These are phyloP conservation scores for Aureobasidium sp. DNA, from an alignment of 2,329 filamentous ascomycete genomes.

Conservation along the genomic window DNA sequence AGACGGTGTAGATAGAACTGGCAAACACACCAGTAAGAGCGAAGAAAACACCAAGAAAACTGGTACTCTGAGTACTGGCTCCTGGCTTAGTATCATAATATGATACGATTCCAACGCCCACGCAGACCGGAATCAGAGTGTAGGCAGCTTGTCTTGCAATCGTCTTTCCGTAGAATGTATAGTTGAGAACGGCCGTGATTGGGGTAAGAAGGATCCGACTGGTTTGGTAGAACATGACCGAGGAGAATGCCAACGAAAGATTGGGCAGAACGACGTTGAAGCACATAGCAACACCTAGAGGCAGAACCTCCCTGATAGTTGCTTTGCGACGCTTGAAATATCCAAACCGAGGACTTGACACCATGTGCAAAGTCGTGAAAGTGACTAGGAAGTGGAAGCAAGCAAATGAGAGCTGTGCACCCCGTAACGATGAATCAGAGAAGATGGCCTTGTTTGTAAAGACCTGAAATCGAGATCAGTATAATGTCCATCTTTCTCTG, in stretches of 20 bases:
- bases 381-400: conserved; percentile 75
- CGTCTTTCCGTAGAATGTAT: conserved; percentile 62
- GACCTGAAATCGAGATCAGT: no score
- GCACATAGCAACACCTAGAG: conserved; percentile 72
- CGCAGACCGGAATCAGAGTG: conserved; percentile 65
- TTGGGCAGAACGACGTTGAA: conserved; percentile 76
- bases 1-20: conserved; percentile 73
- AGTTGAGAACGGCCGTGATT: conserved; percentile 71
- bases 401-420: conserved; percentile 59
- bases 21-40: conserved; percentile 70
- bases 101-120: conserved; percentile 71
- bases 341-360: conserved; percentile 64
- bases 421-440: conserved; percentile 19
- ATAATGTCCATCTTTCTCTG: no score
- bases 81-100: conserved; percentile 67
- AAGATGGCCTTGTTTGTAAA: conserved; percentile 26
- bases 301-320: conserved; percentile 63
- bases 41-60: conserved; percentile 67
- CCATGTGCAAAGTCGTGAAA: conserved; percentile 66
- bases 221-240: conserved; percentile 76
- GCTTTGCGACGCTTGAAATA: conserved; percentile 67
- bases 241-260: conserved; percentile 71
- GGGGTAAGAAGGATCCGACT: conserved; percentile 74
- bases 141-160: conserved; percentile 61
- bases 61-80: conserved; percentile 58